phyloP scores from a whole-genome alignment of 1,139 yeast species.

The Arxiozyma bovina region DNA sequence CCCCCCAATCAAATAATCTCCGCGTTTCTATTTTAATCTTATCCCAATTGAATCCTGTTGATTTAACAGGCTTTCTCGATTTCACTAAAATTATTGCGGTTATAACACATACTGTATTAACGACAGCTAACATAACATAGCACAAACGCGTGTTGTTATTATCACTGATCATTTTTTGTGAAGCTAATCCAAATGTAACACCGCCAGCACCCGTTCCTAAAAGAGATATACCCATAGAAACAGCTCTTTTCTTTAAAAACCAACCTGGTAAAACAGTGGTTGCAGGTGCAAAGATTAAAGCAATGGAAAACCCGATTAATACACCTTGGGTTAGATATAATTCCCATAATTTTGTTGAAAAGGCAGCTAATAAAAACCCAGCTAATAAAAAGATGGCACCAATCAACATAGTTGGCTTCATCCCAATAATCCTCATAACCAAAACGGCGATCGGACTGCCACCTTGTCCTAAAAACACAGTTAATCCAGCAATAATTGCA shows the following conservation, averaged over 20 bases:
- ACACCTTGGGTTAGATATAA: slow-evolving; percentile 64
- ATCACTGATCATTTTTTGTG: slow-evolving; percentile 34
- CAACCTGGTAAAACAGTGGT: slow-evolving; percentile 50
- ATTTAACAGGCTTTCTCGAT: slow-evolving; percentile 37
- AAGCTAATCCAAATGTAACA: slow-evolving; percentile 35
- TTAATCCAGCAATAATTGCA: slow-evolving; percentile 63
- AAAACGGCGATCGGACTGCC: slow-evolving; percentile 46
- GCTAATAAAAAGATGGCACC: slow-evolving; percentile 48
- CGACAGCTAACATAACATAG: slow-evolving; percentile 47
- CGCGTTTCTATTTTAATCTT: slow-evolving; percentile 11
- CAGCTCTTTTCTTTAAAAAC: slow-evolving; percentile 49
- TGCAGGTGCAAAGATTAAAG: slow-evolving; percentile 53
- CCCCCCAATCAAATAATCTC: slow-evolving; percentile 8
- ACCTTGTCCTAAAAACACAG: slow-evolving; percentile 49
- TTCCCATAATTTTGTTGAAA: slow-evolving; percentile 53
- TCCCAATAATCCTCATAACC: slow-evolving; percentile 33
- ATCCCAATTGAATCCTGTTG: slow-evolving; percentile 18
- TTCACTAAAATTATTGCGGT: slow-evolving; percentile 38
- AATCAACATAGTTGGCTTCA: slow-evolving; percentile 34
- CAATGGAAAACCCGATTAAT: slow-evolving; percentile 52
- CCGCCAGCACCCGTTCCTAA: slow-evolving; percentile 60
- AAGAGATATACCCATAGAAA: slow-evolving; percentile 48
- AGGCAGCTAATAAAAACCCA: slow-evolving; percentile 58
- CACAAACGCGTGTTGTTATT: slow-evolving; percentile 63
- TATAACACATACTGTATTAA: slow-evolving; percentile 32